phyloP scores from a whole-genome alignment of 2,329 filamentous ascomycete genomes.

The Niveomyces coronatus region DNA sequence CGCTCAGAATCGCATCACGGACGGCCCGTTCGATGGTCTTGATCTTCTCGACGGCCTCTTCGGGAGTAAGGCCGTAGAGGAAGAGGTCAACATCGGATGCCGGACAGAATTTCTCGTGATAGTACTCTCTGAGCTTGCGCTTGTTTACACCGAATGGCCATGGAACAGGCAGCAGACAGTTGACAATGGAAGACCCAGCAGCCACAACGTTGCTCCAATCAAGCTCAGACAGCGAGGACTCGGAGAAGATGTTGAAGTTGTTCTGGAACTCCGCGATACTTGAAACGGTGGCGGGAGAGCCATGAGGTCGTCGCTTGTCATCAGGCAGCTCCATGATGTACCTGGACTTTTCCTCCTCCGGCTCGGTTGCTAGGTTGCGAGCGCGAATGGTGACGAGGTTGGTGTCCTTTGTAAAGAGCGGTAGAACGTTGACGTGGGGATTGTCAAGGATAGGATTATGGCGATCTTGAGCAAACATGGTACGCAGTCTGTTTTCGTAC shows the following conservation, averaged over 20 bases:
- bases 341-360: constrained; percentile 46
- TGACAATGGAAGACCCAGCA: constrained; percentile 72
- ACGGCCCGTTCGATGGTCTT: constrained; percentile 68
- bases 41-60: constrained; percentile 74
- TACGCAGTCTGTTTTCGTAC: constrained; percentile 56
- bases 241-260: constrained; percentile 75
- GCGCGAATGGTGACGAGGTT: constrained; percentile 50
- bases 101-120: constrained; percentile 70
- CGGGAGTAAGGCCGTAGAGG: constrained; percentile 67
- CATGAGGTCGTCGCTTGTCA: constrained; percentile 50
- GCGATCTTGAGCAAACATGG: constrained; percentile 59
- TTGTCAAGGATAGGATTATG: constrained; percentile 46
- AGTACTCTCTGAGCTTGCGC: constrained; percentile 58
- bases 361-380: constrained; percentile 47
- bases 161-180: constrained; percentile 63
- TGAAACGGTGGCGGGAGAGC: constrained; percentile 56
- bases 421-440: constrained; percentile 51
- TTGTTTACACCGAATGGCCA: constrained; percentile 51
- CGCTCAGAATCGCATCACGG: constrained; percentile 66
- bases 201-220: constrained; percentile 78
- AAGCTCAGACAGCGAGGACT: constrained; percentile 63
- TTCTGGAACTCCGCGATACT: constrained; percentile 61
- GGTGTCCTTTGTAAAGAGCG: constrained; percentile 51
- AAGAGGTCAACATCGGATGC: constrained; percentile 85
- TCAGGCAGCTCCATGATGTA: constrained; percentile 61